A percentile compares a stretch with the other conserved stretches of the same genome.
Evolutionary conservation across 1,139 yeast genomes (phyloP).

Genomic region (Protomyces inouyei): DNA sequence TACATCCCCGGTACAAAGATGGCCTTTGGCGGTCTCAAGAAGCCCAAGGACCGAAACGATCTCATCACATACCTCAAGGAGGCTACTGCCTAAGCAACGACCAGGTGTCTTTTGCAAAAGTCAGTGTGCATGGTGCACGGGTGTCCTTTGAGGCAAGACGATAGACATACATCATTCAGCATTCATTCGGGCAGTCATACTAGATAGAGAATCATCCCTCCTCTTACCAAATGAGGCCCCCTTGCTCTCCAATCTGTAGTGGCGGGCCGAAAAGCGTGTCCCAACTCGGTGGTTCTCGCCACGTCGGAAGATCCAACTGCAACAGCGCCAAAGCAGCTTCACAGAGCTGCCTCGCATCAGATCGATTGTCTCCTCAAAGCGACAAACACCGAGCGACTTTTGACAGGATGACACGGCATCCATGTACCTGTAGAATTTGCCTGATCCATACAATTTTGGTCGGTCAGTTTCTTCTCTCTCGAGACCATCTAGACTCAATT

Average conservation of each 20-base stretch:
- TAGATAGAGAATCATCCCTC: background rate
- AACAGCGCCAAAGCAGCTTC: background rate
- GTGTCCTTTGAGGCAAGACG: no score
- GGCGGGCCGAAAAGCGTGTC: conserved; percentile 72
- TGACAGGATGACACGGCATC: background rate
- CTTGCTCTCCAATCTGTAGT: conserved; percentile 63
- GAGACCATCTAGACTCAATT: background rate
- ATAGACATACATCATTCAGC: background rate
- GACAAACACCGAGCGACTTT: background rate
- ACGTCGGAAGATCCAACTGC: conserved; percentile 32
- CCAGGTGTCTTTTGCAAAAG: no score
- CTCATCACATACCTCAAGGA: conserved; percentile 56
- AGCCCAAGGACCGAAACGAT: conserved; percentile 98
- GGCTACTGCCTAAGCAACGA: conserved; percentile 20
- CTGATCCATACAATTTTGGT: conserved; percentile 1
- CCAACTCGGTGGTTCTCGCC: conserved; percentile 72
- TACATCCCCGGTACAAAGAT: conserved; percentile 99
- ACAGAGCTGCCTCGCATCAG: conserved; percentile 34
- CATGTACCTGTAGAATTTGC: background rate
- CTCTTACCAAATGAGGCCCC: conserved; percentile 60
- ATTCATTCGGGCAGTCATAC: background rate
- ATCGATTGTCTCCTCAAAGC: conserved; percentile 32
- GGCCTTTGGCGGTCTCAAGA: conserved; percentile 99
- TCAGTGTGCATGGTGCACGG: no score
- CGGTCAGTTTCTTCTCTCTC: background rate